Base-by-base conservation (phyloP, 306 rosid species). In the Oxytropis ochrocephala region DNA sequence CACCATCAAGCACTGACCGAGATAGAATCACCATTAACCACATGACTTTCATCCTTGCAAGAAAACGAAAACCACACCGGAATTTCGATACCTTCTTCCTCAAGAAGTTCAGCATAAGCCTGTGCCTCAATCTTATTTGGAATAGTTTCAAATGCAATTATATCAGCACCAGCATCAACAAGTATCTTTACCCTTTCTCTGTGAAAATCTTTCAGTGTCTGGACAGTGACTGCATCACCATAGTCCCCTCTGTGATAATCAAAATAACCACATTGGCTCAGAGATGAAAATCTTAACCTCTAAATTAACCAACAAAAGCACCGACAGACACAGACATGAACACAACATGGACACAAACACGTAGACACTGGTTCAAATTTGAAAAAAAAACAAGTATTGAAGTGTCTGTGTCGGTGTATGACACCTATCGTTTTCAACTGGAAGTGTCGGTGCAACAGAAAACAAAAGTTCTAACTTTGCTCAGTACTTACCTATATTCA, bases 41-140 rank as follows among this genome's bases (percentile, higher is more conserved):
- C 91, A 48, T 83, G 83, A 65, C 76, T 64, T 46, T 92, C 97
- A 69, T 88, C 98, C 57, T 83, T 90, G 11, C 97, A 88, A 68
- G 76, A 72, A 76, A 93, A 93, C 12, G 98, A 82, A 74, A 93
- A 77, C 98, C 98, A 93, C 1, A 90, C 97, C 6, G 98, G 98
- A 74, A 80, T 83, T 17, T 82, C 82, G 13, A 83, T 85, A 78
- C 84, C 88, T 82, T 85, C 96, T 80, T 90, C 97, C 61, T 77
- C 90, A 0, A 93, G 80, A 64, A 90, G 89, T 62, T 82, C 96
- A 72, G 83, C 90, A 75, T 81, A 90, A 38, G 97, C 97, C 85
- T 87, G 62, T 11, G 98, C 94, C 64, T 93, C 97, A 32, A 90
- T 49, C 81, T 79, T 87, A 78, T 87, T 93, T 21, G 97, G 98